Evolutionary conservation across 2,329 filamentous ascomycete genomes (phyloP).

Genomic region (Exophiala sp.): DNA sequence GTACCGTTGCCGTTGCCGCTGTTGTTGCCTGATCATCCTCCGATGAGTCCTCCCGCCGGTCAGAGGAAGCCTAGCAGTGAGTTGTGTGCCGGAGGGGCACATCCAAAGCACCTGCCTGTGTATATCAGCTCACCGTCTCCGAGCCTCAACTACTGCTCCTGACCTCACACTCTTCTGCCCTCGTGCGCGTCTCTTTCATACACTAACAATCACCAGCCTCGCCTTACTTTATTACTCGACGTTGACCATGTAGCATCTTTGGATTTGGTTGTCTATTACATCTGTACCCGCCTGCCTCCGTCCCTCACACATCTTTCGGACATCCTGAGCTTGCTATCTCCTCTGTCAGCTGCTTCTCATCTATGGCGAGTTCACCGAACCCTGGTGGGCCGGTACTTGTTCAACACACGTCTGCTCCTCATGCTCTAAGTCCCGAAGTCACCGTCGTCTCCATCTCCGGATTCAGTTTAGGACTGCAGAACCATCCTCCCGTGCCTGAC

Average conservation of each 20-base stretch:
- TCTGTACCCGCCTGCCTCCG: not conserved
- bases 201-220: not conserved
- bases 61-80: not conserved
- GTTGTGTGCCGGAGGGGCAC: not conserved
- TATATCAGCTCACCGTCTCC: not conserved
- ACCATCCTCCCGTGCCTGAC: conserved; percentile 3
- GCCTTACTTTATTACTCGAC: not conserved
- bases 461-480: conserved; percentile 7
- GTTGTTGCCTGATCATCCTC: not conserved
- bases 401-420: conserved; percentile 23
- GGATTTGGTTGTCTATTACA: not conserved
- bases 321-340: not conserved
- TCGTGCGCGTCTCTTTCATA: not conserved
- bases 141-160: not conserved
- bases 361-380: conserved; percentile 25
- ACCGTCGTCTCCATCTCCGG: conserved; percentile 9
- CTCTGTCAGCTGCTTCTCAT: not conserved
- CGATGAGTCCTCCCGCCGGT: not conserved
- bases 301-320: not conserved
- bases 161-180: too few species aligned
- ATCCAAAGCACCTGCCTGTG: not conserved
- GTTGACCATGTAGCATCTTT: conserved; percentile 3
- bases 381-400: conserved; percentile 19
- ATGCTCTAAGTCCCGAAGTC: conserved; percentile 14
- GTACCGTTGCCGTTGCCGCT: too few species aligned